phyloP scores from a whole-genome alignment of 2,329 filamentous ascomycete species.

The Capronia coronata region DNA sequence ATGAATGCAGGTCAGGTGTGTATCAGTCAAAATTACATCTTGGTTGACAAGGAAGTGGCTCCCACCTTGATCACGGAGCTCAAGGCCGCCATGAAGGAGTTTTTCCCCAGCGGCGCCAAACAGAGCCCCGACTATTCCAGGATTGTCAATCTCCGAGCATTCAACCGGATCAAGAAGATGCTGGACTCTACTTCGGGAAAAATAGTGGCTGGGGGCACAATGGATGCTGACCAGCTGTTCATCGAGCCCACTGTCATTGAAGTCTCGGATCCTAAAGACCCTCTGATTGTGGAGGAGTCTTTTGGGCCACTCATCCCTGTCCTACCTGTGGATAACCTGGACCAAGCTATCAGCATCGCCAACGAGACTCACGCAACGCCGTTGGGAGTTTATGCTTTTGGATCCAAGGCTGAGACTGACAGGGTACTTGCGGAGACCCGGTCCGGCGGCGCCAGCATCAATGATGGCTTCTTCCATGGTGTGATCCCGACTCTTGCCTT shows the following conservation, averaged over 20 bases:
- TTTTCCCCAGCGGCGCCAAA: conserved; percentile 76
- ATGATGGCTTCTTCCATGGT: conserved; percentile 61
- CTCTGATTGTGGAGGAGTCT: conserved; percentile 73
- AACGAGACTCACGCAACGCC: conserved; percentile 78
- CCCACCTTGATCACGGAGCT: conserved; percentile 67
- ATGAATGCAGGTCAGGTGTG: conserved; percentile 87
- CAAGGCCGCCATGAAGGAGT: conserved; percentile 63
- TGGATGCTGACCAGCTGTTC: conserved; percentile 72
- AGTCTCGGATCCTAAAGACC: conserved; percentile 67
- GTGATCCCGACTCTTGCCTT: conserved; percentile 67
- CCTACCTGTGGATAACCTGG: conserved; percentile 68
- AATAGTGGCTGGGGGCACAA: conserved; percentile 77
- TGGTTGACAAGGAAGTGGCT: conserved; percentile 70
- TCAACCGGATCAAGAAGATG: conserved; percentile 80
- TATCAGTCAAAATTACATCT: conserved; percentile 84
- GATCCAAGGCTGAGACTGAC: conserved; percentile 68
- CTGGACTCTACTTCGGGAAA: conserved; percentile 76
- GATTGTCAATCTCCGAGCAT: conserved; percentile 75
- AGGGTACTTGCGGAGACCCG: conserved; percentile 59
- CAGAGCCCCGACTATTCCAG: conserved; percentile 70
- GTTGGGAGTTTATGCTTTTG: conserved; percentile 78
- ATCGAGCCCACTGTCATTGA: conserved; percentile 92
- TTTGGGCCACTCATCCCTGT: conserved; percentile 92
- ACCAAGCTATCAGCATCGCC: conserved; percentile 75
- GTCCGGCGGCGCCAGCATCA: conserved; percentile 58